phyloP scores from a whole-genome alignment of 1,284 basidiomycete genomes.

The Ceratorhiza oryzae-sativae region DNA sequence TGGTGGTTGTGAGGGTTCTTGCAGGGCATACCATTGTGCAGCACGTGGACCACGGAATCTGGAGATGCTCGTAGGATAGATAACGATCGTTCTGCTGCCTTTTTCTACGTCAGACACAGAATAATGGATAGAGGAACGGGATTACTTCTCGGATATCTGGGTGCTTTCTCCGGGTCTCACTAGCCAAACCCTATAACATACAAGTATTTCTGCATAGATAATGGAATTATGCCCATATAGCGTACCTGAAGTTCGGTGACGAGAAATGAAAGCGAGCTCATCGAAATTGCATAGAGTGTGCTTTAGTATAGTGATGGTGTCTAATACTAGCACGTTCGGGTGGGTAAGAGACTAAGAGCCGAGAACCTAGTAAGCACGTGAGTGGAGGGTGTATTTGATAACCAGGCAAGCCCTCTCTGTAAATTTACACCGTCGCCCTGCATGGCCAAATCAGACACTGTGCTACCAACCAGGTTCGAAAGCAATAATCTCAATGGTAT shows the following conservation, averaged over 20 bases:
- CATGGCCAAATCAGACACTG: constrained; percentile 23
- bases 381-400: constrained; percentile 13
- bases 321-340: not conserved
- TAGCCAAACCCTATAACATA: constrained; percentile 59
- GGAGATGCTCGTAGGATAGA: constrained; percentile 77
- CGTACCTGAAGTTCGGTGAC: constrained; percentile 63
- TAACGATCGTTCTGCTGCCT: constrained; percentile 87
- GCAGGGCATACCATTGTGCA: constrained; percentile 62
- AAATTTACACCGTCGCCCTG: constrained; percentile 16
- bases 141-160: constrained; percentile 82
- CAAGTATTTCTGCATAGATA: no score
- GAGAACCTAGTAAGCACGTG: constrained; percentile 8
- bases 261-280: constrained; percentile 63
- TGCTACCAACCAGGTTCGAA: constrained; percentile 4
- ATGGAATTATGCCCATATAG: not conserved
- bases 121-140: constrained; percentile 12
- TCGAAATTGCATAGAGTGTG: no score
- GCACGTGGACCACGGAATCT: constrained; percentile 68
- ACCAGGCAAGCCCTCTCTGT: not conserved
- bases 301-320: no score
- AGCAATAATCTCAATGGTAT: not conserved
- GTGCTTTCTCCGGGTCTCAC: constrained; percentile 81
- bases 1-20: not conserved
- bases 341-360: not conserved
- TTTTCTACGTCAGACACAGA: constrained; percentile 11